Percentiles rank a stretch among this genome's conserved stretches.
Conservation (phyloP, 2,329 filamentous ascomycete genomes). For the Calonectria crousiana region DNA sequence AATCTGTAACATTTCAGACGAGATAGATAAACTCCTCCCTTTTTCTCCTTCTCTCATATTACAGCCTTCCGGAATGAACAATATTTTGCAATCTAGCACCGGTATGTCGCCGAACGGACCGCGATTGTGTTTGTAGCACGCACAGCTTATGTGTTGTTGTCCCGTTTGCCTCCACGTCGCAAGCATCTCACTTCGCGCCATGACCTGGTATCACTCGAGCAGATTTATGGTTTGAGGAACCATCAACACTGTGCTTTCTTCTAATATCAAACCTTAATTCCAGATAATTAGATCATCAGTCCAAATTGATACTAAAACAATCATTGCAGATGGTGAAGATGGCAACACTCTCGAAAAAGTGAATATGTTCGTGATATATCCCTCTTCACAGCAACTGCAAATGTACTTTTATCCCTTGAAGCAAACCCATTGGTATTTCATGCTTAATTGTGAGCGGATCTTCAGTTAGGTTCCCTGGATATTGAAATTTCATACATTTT, state of each 20-base stretch:
- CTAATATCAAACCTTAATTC: neutral
- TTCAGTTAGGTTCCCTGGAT: neutral
- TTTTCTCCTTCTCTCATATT: neutral
- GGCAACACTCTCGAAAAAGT: neutral
- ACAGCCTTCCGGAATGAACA: neutral
- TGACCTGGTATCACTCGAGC: neutral
- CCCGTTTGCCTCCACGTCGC: neutral
- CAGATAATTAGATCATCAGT: neutral
- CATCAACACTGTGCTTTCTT: neutral
- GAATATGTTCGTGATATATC: neutral
- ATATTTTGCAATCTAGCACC: neutral
- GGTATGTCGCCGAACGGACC: neutral
- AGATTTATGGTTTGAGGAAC: neutral
- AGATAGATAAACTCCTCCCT: neutral
- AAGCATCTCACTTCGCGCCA: neutral
- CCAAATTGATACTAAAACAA: neutral
- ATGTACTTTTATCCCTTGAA: neutral
- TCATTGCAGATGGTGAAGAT: neutral
- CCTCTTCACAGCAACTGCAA: neutral
- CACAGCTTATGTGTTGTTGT: neutral
- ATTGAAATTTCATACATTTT: neutral
- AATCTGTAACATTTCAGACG: neutral
- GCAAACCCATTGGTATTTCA: neutral
- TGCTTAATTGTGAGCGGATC: rapidly evolving
- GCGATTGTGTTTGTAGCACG: neutral